A percentile compares a stretch with the other conserved stretches of the same genome.
These are phyloP conservation scores for Camellia oleifera DNA, from an alignment of 179 eudicot genomes.

Conservation along the genomic window DNA sequence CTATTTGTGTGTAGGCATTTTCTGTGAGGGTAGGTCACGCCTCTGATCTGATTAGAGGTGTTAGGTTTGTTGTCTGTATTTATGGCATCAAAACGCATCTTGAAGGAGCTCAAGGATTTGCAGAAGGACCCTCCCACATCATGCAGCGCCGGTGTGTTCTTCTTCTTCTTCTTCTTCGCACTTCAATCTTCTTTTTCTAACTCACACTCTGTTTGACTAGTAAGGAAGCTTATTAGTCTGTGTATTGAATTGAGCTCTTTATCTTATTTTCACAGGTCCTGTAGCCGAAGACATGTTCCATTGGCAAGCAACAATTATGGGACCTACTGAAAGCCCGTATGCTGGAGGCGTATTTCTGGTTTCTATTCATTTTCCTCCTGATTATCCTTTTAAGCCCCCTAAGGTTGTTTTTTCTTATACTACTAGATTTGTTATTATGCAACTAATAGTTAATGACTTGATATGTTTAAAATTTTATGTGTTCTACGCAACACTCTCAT, in stretches of 20 bases:
- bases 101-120: conserved; percentile 46
- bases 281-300: conserved; percentile 47
- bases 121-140: conserved; percentile 50
- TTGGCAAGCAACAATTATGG: conserved; percentile 50
- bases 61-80: conserved; percentile 10
- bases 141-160: conserved; percentile 42
- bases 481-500: too few relatives aligned
- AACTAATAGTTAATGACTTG: too few relatives aligned
- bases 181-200: neutral
- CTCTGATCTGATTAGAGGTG: neutral
- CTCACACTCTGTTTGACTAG: neutral
- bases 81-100: conserved; percentile 47
- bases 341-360: conserved; percentile 45
- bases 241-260: neutral
- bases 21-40: neutral
- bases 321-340: conserved; percentile 44
- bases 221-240: neutral
- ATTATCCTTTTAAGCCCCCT: conserved; percentile 47
- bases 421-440: neutral
- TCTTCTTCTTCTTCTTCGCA: neutral
- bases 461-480: too few relatives aligned
- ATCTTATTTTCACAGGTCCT: conserved; percentile 27
- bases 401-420: conserved; percentile 24
- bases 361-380: conserved; percentile 42
- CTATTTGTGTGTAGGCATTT: neutral